Conservation (phyloP, 176 grass and related monocot species). For the Themeda triandra region DNA sequence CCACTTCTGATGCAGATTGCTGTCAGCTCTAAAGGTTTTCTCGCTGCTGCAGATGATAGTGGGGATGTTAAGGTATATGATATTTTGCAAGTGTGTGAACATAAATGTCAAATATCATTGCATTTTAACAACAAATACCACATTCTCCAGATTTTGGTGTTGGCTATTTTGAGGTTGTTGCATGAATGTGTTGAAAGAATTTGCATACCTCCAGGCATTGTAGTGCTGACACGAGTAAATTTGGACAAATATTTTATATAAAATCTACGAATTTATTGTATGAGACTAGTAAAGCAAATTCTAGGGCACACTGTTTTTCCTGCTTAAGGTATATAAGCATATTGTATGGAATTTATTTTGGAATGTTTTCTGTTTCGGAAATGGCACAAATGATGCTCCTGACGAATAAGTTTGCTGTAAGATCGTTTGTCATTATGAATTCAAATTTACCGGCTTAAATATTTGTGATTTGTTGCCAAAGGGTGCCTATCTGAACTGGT, state of each 20-base stretch:
- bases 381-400: neutral
- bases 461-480: neutral
- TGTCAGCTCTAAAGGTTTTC: constrained; percentile 74
- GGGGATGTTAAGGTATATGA: constrained; percentile 88
- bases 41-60: constrained; percentile 91
- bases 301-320: neutral
- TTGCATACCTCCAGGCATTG: neutral
- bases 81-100: neutral
- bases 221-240: neutral
- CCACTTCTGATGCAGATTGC: constrained; percentile 56
- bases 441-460: neutral
- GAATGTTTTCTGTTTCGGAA: neutral
- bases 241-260: neutral
- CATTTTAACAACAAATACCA: neutral
- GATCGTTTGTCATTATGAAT: neutral
- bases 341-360: neutral
- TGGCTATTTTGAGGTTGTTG: neutral
- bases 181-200: neutral
- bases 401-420: neutral
- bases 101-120: neutral
- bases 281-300: neutral
- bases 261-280: neutral
- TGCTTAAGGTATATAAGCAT: neutral
- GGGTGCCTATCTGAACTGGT: no score
- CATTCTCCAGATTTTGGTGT: neutral